Evolutionary conservation across 805 yeast genomes (phyloP), one percentile per base, ranked within the genome.

Genomic region (Barnettozyma vustinii): DNA sequence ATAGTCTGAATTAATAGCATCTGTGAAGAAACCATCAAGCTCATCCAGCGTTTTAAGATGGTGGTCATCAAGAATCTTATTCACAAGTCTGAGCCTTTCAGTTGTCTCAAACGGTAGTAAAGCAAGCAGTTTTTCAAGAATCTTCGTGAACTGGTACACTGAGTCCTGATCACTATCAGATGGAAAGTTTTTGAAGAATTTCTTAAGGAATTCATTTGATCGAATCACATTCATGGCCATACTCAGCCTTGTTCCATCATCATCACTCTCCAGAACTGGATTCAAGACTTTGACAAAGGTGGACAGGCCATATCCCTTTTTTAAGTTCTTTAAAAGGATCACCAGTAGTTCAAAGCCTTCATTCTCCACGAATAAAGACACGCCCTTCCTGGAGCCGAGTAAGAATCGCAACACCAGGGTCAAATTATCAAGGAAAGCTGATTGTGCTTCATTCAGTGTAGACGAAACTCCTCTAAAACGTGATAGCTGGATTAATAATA

Each of bases 81-180:
- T 56, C 13, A 59, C 50, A 32, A 59, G 52, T 45, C 63, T 47
- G n/a, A 57, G 27, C 45, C 63, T 49, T 37, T 59, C 59, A 30
- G 50, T 50, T 0, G 61, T 57, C 2, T 52, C 54, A 41, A 53
- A 56, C 10, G 63, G 59, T 19, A 59, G 40, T 13, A 54, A 43
- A 4, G 52, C 48, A 33, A 57, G 32, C n/a, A 57, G 40, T 44
- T 47, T 52, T 1, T 25, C 46, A 8, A 59, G 19, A 5, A 53
- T 9, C 21, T 47, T 52, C 9, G 57, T 20, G n/a, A 48, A 35
- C 35, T 39, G 19, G 16, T 37, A 23, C 3, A 52, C 27, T 2
- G 36, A 39, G 42, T 45, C 47, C 18, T 48, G 44, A 16, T 51
- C 51, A 13, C 49, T 40, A 5, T 19, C 5, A 1, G 47, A 47